A percentile compares a stretch with the other conserved stretches of the same genome.
These are phyloP conservation scores for Stentor roeselii DNA, from an alignment of 73 alveolate species.

Conservation along the genomic window DNA sequence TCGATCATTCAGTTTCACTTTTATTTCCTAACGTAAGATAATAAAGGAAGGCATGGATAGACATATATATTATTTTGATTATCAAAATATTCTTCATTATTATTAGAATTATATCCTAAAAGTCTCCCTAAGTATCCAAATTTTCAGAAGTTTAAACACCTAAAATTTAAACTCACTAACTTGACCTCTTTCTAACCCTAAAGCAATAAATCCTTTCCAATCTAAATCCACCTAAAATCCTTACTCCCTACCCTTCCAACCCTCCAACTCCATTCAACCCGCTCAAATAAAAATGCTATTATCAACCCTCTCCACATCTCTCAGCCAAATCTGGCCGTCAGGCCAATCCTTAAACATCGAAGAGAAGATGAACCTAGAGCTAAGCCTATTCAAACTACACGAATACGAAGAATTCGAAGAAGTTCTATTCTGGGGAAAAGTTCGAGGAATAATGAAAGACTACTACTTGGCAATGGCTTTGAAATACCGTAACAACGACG, in stretches of 20 bases:
- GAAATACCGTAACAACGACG: conserved; percentile 59
- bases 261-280: background rate
- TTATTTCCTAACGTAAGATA: no score
- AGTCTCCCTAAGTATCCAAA: no score
- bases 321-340: background rate
- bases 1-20: no score
- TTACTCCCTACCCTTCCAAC: background rate
- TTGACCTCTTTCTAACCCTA: background rate
- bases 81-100: no score
- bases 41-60: no score
- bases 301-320: background rate
- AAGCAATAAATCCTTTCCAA: background rate
- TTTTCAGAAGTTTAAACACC: no score
- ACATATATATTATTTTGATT: no score
- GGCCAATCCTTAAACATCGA: background rate
- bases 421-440: conserved; percentile 75
- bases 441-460: conserved; percentile 68
- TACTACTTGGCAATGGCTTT: conserved; percentile 83
- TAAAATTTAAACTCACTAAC: no score
- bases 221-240: background rate
- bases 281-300: background rate
- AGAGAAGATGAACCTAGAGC: conserved; percentile 1
- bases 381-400: background rate
- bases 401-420: conserved; percentile 46
- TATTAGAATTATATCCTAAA: no score